Evolutionary conservation across 139 green algal genomes (phyloP).

Genomic region (Haematococcus lacustris): DNA sequence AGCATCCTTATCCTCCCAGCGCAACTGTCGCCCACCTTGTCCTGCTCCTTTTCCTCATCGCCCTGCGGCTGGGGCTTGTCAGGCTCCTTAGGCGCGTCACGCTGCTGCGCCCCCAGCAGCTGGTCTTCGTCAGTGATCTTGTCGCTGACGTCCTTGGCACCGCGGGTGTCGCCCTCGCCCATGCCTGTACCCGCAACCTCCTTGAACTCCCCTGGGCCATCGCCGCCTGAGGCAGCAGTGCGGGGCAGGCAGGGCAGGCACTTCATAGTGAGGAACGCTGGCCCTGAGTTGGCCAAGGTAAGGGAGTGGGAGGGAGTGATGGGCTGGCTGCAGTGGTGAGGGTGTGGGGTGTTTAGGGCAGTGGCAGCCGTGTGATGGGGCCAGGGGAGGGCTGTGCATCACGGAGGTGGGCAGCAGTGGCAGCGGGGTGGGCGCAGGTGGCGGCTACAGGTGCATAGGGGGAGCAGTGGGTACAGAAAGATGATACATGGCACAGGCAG

Average conservation of each 20-base stretch:
- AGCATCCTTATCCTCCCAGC: background rate
- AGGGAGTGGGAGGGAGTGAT: too few species aligned
- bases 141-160: slow-evolving; percentile 84
- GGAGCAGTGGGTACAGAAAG: too few species aligned
- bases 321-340: too few species aligned
- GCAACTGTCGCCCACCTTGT: background rate
- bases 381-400: too few species aligned
- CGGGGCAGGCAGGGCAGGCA: too few species aligned
- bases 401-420: too few species aligned
- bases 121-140: slow-evolving; percentile 92
- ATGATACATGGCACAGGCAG: too few species aligned
- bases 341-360: too few species aligned
- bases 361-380: too few species aligned
- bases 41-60: slow-evolving; percentile 26
- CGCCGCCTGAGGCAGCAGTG: slow-evolving; percentile 15
- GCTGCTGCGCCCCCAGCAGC: slow-evolving; percentile 77
- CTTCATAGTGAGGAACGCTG: too few species aligned
- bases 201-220: slow-evolving; percentile 46
- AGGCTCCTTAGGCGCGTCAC: slow-evolving; percentile 45
- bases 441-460: too few species aligned
- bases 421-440: too few species aligned
- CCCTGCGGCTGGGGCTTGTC: slow-evolving; percentile 36
- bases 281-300: background rate
- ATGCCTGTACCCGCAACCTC: slow-evolving; percentile 75
- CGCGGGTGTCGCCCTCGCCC: slow-evolving; percentile 67